These are phyloP conservation scores for Warburgia ugandensis DNA, from an alignment of 164 flowering plant genomes.

Conservation along the genomic window DNA sequence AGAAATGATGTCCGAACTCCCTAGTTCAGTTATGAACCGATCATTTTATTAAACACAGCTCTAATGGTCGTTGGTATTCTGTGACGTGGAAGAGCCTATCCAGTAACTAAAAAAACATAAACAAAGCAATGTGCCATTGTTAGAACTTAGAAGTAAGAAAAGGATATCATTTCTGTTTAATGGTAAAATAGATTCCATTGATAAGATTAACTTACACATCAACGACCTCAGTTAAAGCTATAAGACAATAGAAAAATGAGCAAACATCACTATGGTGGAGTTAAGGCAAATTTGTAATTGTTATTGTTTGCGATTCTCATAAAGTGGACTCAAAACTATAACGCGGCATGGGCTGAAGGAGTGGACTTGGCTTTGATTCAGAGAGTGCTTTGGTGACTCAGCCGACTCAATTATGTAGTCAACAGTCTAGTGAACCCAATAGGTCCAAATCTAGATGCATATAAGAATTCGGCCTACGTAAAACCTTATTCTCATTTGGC, in stretches of 20 bases:
- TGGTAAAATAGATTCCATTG: too few relatives aligned
- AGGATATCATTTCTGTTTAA: too few relatives aligned
- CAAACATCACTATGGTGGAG: too few relatives aligned
- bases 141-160: too few relatives aligned
- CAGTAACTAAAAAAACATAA: too few relatives aligned
- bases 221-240: conserved; percentile 10
- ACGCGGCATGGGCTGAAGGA: background rate
- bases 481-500: background rate
- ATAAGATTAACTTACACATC: conserved; percentile 14
- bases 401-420: background rate
- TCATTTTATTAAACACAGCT: too few relatives aligned
- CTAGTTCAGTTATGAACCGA: too few relatives aligned
- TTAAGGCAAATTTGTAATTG: conserved; percentile 5
- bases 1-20: background rate
- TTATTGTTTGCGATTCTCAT: background rate
- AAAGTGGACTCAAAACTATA: background rate
- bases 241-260: too few relatives aligned
- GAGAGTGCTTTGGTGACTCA: background rate
- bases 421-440: background rate
- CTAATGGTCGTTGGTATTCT: too few relatives aligned
- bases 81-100: too few relatives aligned
- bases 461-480: too few relatives aligned
- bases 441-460: background rate
- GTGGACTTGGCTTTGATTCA: background rate
- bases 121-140: too few relatives aligned